Percentiles rank a stretch among this genome's conserved stretches.
These are phyloP conservation scores for Microsporum ferrugineum DNA, from an alignment of 2,329 filamentous ascomycete species.

Conservation along the genomic window DNA sequence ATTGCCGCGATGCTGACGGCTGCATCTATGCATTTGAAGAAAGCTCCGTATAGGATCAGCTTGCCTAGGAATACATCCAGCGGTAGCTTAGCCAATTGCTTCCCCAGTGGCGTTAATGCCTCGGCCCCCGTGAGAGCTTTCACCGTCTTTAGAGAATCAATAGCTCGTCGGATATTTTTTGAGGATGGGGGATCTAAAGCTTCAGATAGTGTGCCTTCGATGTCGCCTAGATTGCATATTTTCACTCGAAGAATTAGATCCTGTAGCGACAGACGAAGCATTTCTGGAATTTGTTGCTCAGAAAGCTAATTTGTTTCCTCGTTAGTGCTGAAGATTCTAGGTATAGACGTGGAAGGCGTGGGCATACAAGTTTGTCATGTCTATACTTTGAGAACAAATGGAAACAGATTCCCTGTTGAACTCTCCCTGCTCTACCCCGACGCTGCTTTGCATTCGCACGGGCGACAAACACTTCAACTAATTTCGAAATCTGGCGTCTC, in stretches of 20 bases:
- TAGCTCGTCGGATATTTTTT: slow-evolving; percentile 84
- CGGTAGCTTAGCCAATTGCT: slow-evolving; percentile 76
- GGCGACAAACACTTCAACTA: slow-evolving; percentile 92
- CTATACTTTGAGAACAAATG: slow-evolving; percentile 87
- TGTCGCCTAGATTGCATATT: slow-evolving; percentile 88
- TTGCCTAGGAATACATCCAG: slow-evolving; percentile 93
- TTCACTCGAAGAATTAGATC: slow-evolving; percentile 93
- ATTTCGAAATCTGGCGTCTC: slow-evolving; percentile 72
- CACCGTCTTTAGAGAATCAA: slow-evolving; percentile 88
- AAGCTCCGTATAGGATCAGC: slow-evolving; percentile 70
- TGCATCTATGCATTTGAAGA: slow-evolving; percentile 87
- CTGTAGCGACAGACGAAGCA: slow-evolving; percentile 85
- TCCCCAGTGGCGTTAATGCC: slow-evolving; percentile 74
- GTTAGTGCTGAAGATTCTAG: not conserved
- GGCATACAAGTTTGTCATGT: slow-evolving; percentile 55
- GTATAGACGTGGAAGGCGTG: not conserved
- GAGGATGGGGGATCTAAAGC: slow-evolving; percentile 81
- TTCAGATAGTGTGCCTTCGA: slow-evolving; percentile 77
- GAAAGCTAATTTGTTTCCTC: slow-evolving; percentile 46
- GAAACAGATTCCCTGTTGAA: slow-evolving; percentile 89
- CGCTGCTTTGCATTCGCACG: slow-evolving; percentile 92
- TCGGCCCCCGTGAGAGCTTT: slow-evolving; percentile 72
- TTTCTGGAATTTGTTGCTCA: slow-evolving; percentile 91
- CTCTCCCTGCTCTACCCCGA: slow-evolving; percentile 83
- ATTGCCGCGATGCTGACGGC: slow-evolving; percentile 86